phyloP scores from a whole-genome alignment of 2,329 filamentous ascomycete genomes.

The Cadophora luteo-olivacea region DNA sequence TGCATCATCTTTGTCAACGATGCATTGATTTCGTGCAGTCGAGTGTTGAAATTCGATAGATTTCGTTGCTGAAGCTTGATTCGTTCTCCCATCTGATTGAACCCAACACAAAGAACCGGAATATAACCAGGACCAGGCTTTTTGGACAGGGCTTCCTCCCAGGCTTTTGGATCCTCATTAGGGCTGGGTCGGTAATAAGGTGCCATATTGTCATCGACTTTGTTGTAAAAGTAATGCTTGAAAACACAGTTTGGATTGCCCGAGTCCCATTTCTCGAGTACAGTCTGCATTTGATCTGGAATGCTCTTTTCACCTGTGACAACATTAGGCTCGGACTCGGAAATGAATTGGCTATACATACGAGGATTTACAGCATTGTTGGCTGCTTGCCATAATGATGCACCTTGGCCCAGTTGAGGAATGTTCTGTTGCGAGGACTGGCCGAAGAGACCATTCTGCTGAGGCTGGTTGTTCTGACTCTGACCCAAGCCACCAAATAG shows the following conservation, averaged over 20 bases:
- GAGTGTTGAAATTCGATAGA: constrained; percentile 71
- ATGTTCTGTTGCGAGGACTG: constrained; percentile 42
- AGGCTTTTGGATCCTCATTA: constrained; percentile 77
- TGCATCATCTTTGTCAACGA: constrained; percentile 75
- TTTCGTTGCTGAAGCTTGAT: constrained; percentile 75
- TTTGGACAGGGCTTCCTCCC: constrained; percentile 83
- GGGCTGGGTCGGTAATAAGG: constrained; percentile 76
- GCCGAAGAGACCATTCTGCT: constrained; percentile 26
- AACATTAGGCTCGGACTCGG: constrained; percentile 28
- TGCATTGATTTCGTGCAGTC: constrained; percentile 81
- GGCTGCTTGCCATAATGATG: constrained; percentile 42
- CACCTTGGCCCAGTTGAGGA: constrained; percentile 37
- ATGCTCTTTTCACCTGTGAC: constrained; percentile 71
- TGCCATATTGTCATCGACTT: constrained; percentile 75
- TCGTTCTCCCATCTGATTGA: constrained; percentile 73
- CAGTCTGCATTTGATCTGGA: constrained; percentile 73
- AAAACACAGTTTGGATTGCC: constrained; percentile 72
- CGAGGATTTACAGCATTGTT: constrained; percentile 40
- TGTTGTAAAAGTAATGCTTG: constrained; percentile 88
- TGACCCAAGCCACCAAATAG: constrained; percentile 34
- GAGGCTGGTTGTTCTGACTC: constrained; percentile 38
- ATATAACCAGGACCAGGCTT: constrained; percentile 80
- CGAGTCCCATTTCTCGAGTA: constrained; percentile 78
- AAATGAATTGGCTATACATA: constrained; percentile 25
- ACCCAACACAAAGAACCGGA: constrained; percentile 78